These are phyloP conservation scores for Coniochaeta ligniaria DNA, from an alignment of 2,329 filamentous ascomycete species.

Conservation along the genomic window DNA sequence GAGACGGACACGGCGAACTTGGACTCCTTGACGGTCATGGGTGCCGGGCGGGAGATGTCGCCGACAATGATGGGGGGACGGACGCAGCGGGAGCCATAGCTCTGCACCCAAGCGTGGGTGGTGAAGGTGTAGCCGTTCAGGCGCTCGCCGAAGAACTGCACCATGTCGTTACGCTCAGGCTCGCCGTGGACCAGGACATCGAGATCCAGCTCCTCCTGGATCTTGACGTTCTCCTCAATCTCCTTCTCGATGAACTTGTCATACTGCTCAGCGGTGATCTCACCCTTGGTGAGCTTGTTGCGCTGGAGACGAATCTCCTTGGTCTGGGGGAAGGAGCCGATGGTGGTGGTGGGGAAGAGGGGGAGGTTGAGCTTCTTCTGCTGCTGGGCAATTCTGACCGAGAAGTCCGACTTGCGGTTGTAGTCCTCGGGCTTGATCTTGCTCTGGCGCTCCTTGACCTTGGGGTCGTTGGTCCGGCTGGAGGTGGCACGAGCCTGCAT, in stretches of 20 bases:
- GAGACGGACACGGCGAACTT: conserved; percentile 96
- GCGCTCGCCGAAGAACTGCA: conserved; percentile 99
- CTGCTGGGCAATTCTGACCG: conserved; percentile 77
- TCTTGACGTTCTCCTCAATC: conserved; percentile 89
- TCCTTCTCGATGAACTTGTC: conserved; percentile 99
- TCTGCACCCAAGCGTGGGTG: conserved; percentile 96
- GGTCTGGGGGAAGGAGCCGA: conserved; percentile 98
- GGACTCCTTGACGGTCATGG: conserved; percentile 99
- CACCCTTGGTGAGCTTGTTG: conserved; percentile 98
- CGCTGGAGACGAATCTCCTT: conserved; percentile 95
- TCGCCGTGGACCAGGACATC: conserved; percentile 98
- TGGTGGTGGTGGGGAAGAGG: conserved; percentile 97
- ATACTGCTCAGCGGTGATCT: conserved; percentile 88
- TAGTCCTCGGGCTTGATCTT: conserved; percentile 79
- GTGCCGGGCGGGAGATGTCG: conserved; percentile 91
- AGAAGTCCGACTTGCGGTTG: conserved; percentile 88
- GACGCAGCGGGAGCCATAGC: conserved; percentile 96
- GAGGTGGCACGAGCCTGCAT: conserved; percentile 86
- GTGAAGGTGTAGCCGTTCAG: conserved; percentile 97
- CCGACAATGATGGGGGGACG: conserved; percentile 97
- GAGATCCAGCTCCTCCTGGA: conserved; percentile 96
- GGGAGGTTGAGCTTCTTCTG: conserved; percentile 89
- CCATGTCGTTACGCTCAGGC: conserved; percentile 99
- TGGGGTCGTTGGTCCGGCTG: conserved; percentile 90
- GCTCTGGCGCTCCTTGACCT: conserved; percentile 93